Percentiles rank a stretch among this genome's conserved stretches.
Conservation (phyloP, 306 rosid species). For the Rosa lucieae region DNA sequence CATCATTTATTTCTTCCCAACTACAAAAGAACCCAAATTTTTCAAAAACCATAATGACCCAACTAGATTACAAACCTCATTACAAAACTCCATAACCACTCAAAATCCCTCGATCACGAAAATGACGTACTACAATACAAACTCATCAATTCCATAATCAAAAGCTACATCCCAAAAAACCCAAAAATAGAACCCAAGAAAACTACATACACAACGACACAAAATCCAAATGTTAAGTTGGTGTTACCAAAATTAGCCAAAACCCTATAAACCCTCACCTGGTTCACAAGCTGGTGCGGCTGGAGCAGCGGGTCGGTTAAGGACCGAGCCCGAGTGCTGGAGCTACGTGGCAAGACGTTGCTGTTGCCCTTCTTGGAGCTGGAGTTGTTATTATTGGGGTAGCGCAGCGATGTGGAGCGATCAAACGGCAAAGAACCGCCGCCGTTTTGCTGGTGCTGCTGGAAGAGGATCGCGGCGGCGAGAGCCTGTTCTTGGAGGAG, state of each 20-base stretch:
- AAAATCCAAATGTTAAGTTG: not conserved
- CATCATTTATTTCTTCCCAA: not conserved
- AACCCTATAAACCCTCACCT: slow-evolving; percentile 38
- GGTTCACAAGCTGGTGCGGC: slow-evolving; percentile 85
- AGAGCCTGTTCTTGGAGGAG: slow-evolving; percentile 70
- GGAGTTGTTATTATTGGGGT: slow-evolving; percentile 47
- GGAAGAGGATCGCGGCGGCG: slow-evolving; percentile 81
- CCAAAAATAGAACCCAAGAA: not conserved
- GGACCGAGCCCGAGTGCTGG: slow-evolving; percentile 84
- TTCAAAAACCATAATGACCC: not conserved
- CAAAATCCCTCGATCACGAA: not conserved
- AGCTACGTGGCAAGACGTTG: slow-evolving; percentile 66
- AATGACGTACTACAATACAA: not conserved
- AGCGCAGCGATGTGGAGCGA: slow-evolving; percentile 76
- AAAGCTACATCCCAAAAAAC: slow-evolving; percentile 5
- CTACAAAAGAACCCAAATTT: not conserved
- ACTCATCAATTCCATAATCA: not conserved
- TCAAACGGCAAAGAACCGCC: slow-evolving; percentile 48
- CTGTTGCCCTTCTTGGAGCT: slow-evolving; percentile 48
- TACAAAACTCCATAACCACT: not conserved
- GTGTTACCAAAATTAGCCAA: not conserved
- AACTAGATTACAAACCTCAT: not conserved
- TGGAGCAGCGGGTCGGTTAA: slow-evolving; percentile 86
- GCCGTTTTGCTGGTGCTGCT: slow-evolving; percentile 56
- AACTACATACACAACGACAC: not conserved